Conservation (phyloP, 176 grass and related monocot genomes). For the Lolium perenne region DNA sequence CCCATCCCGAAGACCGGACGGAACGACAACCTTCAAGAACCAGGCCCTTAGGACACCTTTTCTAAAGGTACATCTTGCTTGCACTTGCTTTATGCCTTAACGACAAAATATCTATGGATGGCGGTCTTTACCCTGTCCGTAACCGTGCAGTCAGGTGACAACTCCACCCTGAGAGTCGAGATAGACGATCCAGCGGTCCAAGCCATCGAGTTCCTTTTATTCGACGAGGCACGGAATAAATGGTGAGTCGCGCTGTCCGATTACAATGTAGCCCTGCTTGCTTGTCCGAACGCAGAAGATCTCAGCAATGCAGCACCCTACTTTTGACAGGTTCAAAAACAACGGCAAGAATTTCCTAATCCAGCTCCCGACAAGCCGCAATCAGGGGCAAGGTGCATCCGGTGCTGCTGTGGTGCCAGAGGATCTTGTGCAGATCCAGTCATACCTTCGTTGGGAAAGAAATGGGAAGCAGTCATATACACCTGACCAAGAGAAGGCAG, state of each 20-base stretch:
- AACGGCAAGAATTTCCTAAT: slow-evolving; percentile 91
- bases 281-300: slow-evolving; percentile 25
- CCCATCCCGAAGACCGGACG: slow-evolving; percentile 64
- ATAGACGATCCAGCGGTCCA: slow-evolving; percentile 80
- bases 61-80: slow-evolving; percentile 60
- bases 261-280: slow-evolving; percentile 8
- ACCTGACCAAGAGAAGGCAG: slow-evolving; percentile 88
- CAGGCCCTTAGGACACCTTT: slow-evolving; percentile 82
- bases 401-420: slow-evolving; percentile 65
- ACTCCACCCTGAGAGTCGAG: slow-evolving; percentile 74
- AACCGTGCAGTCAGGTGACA: slow-evolving; percentile 70
- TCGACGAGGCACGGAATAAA: slow-evolving; percentile 80
- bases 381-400: slow-evolving; percentile 50
- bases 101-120: background rate
- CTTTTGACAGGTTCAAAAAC: slow-evolving; percentile 79
- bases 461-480: slow-evolving; percentile 88
- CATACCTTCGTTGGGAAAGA: slow-evolving; percentile 97
- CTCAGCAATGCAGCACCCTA: slow-evolving; percentile 16
- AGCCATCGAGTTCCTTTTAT: slow-evolving; percentile 85
- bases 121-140: slow-evolving; percentile 6
- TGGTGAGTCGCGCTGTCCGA: slow-evolving; percentile 61
- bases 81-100: slow-evolving; percentile 1
- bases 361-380: slow-evolving; percentile 40
- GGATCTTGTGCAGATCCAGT: slow-evolving; percentile 98
- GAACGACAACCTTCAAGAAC: slow-evolving; percentile 77